Evolutionary conservation across 192 early-diverging fungal species (phyloP).

Genomic region (Glomus cerebriforme): DNA sequence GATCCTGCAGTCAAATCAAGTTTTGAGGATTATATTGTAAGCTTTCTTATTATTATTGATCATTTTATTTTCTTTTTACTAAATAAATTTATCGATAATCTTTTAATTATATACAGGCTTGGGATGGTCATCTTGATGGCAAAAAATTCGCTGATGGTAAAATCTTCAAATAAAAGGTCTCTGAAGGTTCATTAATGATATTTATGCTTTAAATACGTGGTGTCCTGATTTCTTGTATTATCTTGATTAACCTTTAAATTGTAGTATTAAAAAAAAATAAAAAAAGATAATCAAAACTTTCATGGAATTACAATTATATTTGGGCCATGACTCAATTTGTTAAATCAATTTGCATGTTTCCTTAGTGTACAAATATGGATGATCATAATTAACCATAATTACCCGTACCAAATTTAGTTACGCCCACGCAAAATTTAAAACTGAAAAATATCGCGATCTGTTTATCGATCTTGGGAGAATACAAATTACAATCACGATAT

Average conservation of each 20-base stretch:
- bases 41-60: background rate
- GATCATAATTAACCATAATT: too few species aligned
- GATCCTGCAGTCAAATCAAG: conserved; percentile 63
- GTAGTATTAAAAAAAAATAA: background rate
- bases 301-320: too few species aligned
- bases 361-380: too few species aligned
- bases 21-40: conserved; percentile 53
- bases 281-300: too few species aligned
- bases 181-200: background rate
- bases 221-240: too few species aligned
- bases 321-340: too few species aligned
- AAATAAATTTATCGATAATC: conserved; percentile 37
- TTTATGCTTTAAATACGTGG: background rate
- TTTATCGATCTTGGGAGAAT: too few species aligned
- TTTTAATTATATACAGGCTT: conserved; percentile 53
- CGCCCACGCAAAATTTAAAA: too few species aligned
- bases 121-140: conserved; percentile 81
- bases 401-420: too few species aligned
- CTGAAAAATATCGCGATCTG: too few species aligned
- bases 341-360: too few species aligned
- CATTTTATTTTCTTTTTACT: background rate
- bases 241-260: background rate
- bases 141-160: conserved; percentile 83
- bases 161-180: conserved; percentile 74
- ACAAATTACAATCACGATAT: too few species aligned